These are phyloP conservation scores for Phytophthora ramorum DNA, from an alignment of 352 stramenopile genomes.

Conservation along the genomic window DNA sequence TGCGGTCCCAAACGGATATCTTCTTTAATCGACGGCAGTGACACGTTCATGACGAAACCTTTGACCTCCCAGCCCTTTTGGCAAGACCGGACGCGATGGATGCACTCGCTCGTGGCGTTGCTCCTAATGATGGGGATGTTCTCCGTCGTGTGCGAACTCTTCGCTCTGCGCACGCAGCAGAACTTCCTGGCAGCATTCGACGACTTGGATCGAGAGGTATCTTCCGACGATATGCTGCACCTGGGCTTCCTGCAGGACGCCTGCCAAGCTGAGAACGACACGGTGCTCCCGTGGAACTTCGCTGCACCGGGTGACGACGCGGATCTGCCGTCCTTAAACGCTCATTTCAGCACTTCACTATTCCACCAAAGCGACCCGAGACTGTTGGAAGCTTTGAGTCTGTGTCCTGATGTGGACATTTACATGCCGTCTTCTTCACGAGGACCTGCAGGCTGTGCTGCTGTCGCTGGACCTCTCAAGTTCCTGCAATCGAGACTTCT, in stretches of 20 bases:
- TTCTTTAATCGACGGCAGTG: neutral
- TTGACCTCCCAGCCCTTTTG: conserved; percentile 3
- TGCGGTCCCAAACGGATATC: neutral
- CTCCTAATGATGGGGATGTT: conserved; percentile 22
- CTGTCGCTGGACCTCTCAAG: conserved; percentile 45
- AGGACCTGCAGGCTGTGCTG: conserved; percentile 51
- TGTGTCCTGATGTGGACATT: conserved; percentile 69
- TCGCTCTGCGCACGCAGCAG: conserved; percentile 18
- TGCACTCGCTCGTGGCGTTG: conserved; percentile 25
- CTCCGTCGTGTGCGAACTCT: conserved; percentile 30
- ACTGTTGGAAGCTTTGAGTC: conserved; percentile 49
- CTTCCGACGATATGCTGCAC: conserved; percentile 49
- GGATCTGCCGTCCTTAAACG: neutral
- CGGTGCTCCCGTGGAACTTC: conserved; percentile 45
- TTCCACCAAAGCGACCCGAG: conserved; percentile 40
- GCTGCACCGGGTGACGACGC: conserved; percentile 16
- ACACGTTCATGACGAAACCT: conserved; percentile 13
- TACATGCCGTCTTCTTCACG: conserved; percentile 44
- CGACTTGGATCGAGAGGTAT: conserved; percentile 10
- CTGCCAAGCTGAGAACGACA: conserved; percentile 42
- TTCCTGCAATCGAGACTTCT: conserved; percentile 42
- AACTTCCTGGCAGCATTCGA: conserved; percentile 25
- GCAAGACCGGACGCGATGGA: conserved; percentile 19
- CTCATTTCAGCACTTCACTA: conserved; percentile 20
- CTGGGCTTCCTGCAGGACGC: conserved; percentile 39